These are phyloP conservation scores for Lachancea fermentati DNA, from an alignment of 805 yeast species.

Conservation along the genomic window DNA sequence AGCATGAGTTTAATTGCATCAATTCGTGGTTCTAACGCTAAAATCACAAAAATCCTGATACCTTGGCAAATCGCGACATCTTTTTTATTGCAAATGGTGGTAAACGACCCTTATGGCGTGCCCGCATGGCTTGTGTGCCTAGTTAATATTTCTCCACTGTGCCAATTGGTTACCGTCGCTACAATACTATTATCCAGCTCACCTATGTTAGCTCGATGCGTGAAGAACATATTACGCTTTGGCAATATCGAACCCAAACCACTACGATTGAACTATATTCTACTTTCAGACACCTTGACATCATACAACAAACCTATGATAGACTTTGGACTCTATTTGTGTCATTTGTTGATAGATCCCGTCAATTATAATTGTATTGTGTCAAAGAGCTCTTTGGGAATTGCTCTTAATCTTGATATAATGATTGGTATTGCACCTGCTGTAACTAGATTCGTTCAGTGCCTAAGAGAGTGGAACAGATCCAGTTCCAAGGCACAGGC, in stretches of 20 bases:
- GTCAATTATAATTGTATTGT: conserved; percentile 4
- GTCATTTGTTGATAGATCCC: conserved; percentile 38
- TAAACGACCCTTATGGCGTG: conserved; percentile 20
- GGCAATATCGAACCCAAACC: conserved; percentile 32
- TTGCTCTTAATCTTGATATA: conserved; percentile 20
- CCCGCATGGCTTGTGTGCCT: conserved; percentile 23
- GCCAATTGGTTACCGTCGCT: conserved; percentile 32
- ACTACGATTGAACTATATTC: conserved; percentile 53
- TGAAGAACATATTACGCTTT: conserved; percentile 26
- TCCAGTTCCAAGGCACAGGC: conserved; percentile 38
- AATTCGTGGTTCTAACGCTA: conserved; percentile 22
- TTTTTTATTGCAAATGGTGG: conserved; percentile 21
- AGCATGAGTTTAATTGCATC: conserved; percentile 37
- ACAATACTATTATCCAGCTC: conserved; percentile 12
- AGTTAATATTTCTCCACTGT: conserved; percentile 35
- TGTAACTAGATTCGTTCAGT: conserved; percentile 75
- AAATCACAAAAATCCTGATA: conserved; percentile 20
- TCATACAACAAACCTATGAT: conserved; percentile 73
- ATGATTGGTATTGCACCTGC: conserved; percentile 50
- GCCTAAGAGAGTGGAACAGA: conserved; percentile 58
- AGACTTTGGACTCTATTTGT: conserved; percentile 56
- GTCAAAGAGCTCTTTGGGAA: conserved; percentile 2
- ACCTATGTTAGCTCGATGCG: conserved; percentile 9
- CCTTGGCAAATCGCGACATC: conserved; percentile 17
- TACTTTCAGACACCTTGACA: conserved; percentile 78